Base-by-base conservation (phyloP, 2,329 filamentous ascomycete species). In the Lachnellula subtilissima region DNA sequence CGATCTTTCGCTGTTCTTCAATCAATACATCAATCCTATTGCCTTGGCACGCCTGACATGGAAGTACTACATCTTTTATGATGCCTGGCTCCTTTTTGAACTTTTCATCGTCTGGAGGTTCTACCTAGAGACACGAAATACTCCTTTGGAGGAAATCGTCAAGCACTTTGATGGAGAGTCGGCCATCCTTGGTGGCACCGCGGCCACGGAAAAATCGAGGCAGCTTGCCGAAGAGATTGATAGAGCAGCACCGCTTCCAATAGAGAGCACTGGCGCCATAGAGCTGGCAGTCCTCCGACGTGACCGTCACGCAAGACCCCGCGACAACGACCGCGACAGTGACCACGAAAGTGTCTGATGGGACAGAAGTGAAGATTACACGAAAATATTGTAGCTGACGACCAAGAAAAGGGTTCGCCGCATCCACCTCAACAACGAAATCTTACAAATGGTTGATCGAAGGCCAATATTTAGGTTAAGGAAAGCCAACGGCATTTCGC, bases 51-150 rank as follows among this genome's bases (percentile, higher is more conserved):
- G 61, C 9, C 69, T 75, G 11, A 61, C 58, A 2, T 75, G 73
- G 74, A 73, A 71, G 55, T 74, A 72, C 54, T 75, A 75, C 54
- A 68, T 74, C 32, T 71, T 75, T 48, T 74, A 74, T 58, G 70
- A 72, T 25, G 71, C 64, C 7, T 68, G 58, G 54, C 56, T 69
- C n/a, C 55, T 59, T 2, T 65, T 65, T 23, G 64, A 65, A 22
- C 39, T 65, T 9, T 52, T 56, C 7, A 53, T 67, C 14, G 54
- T 67, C 8, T 67, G 54, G 39, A 58, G 56, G 32, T 65, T 64
- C 65, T 72, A 69, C 59, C 65, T 72, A 35, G 73, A 76, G 61
- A 75, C 73, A n/a, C 60, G 71, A 25, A 71, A 73, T 61, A 73
- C 72, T 5, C 71, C 73, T 22, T 65, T 76, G 43, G 74, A 75